Percentiles rank a stretch among this genome's conserved stretches.
Evolutionary conservation across 2,329 filamentous ascomycete genomes (phyloP).

Genomic region (Penicillium hordei): DNA sequence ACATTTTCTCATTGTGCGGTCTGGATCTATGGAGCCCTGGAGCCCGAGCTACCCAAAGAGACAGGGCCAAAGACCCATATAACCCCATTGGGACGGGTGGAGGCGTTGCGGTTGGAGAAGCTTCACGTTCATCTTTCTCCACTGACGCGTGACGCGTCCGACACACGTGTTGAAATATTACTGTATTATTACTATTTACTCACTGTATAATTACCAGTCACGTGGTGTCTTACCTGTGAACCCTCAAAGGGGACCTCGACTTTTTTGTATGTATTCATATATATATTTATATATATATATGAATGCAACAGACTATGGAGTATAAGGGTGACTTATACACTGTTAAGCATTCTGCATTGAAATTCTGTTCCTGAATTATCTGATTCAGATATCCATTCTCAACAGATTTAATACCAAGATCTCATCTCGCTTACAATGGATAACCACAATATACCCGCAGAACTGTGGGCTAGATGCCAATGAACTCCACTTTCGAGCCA

Average conservation of each 20-base stretch:
- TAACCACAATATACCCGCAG: not conserved
- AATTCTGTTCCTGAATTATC: not conserved
- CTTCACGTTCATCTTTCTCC: conserved; percentile 6
- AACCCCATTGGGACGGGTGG: conserved; percentile 1
- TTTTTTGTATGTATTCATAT: no score
- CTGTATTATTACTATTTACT: not conserved
- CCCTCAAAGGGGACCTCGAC: not conserved
- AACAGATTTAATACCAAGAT: not conserved
- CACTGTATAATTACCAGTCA: not conserved
- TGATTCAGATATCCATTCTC: not conserved
- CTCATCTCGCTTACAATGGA: conserved; percentile 7
- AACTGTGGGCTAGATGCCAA: conserved; percentile 1
- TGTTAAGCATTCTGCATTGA: not conserved
- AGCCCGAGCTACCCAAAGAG: not conserved
- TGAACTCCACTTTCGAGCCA: conserved; percentile 4
- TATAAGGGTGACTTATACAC: not conserved
- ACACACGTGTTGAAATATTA: conserved; percentile 2
- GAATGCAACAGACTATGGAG: no score
- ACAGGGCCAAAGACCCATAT: conserved; percentile 3
- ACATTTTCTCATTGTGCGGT: conserved; percentile 17
- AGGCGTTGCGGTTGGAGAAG: conserved; percentile 4
- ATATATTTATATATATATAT: no score
- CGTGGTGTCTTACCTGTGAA: not conserved
- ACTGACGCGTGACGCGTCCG: conserved; percentile 7
- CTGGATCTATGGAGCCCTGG: conserved; percentile 4